Evolutionary conservation across 2,329 filamentous ascomycete genomes (phyloP).

Genomic region (Nemania sp.): DNA sequence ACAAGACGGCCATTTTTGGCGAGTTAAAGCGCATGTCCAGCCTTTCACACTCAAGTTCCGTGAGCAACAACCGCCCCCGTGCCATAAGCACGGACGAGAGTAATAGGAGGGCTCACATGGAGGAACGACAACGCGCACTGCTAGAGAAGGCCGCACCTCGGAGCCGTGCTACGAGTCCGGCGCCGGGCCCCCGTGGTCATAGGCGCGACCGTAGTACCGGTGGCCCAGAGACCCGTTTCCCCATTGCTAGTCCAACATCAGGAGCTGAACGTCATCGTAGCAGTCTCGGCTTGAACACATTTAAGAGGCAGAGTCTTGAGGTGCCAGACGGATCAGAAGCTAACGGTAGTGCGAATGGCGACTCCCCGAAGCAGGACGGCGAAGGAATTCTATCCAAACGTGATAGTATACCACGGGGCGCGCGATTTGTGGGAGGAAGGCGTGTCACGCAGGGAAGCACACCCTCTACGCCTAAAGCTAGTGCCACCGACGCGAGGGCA

Average conservation of each 20-base stretch:
- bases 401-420: slow-evolving; percentile 69
- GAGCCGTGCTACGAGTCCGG: slow-evolving; percentile 80
- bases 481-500: slow-evolving; percentile 40
- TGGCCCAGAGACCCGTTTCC: slow-evolving; percentile 83
- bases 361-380: slow-evolving; percentile 62
- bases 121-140: slow-evolving; percentile 88
- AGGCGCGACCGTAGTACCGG: slow-evolving; percentile 84
- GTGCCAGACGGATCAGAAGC: slow-evolving; percentile 74
- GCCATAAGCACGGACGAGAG: slow-evolving; percentile 96
- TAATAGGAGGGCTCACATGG: slow-evolving; percentile 92
- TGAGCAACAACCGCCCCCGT: slow-evolving; percentile 73
- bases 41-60: slow-evolving; percentile 72
- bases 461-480: slow-evolving; percentile 47
- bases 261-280: slow-evolving; percentile 64
- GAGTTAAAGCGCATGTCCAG: slow-evolving; percentile 92
- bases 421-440: slow-evolving; percentile 65
- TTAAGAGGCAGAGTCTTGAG: slow-evolving; percentile 79
- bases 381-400: slow-evolving; percentile 67
- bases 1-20: slow-evolving; percentile 95
- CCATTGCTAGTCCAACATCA: slow-evolving; percentile 76
- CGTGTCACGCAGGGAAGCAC: slow-evolving; percentile 56
- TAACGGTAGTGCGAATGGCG: slow-evolving; percentile 58
- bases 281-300: slow-evolving; percentile 57
- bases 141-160: slow-evolving; percentile 73
- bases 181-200: slow-evolving; percentile 71